Percentiles rank a stretch among this genome's conserved stretches.
Evolutionary conservation across 73 alveolate genomes (phyloP).

Genomic region (Paraurostyla sp.): DNA sequence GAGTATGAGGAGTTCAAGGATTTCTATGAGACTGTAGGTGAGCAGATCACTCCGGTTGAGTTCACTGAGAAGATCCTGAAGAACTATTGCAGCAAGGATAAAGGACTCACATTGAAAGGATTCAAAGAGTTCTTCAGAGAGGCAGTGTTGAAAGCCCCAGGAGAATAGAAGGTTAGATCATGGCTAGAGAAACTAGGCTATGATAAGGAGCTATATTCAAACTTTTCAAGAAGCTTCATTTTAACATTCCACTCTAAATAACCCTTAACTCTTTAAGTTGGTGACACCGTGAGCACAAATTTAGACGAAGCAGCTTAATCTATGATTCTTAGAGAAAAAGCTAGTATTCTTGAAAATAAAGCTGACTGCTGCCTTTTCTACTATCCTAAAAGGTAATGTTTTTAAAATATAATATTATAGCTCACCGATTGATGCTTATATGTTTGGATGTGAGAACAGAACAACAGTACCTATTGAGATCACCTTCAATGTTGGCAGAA

Average conservation of each 20-base stretch:
- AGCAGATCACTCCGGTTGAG: slow-evolving; percentile 53
- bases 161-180: slow-evolving; percentile 35
- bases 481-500: neutral
- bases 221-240: slow-evolving; percentile 76
- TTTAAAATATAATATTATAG: neutral
- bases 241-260: slow-evolving; percentile 78
- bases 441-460: slow-evolving; percentile 46
- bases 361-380: neutral
- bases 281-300: neutral
- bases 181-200: slow-evolving; percentile 81
- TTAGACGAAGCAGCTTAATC: neutral
- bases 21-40: slow-evolving; percentile 71
- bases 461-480: slow-evolving; percentile 15
- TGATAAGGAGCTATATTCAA: slow-evolving; percentile 76
- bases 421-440: slow-evolving; percentile 37
- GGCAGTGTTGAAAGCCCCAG: slow-evolving; percentile 43
- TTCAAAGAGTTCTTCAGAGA: slow-evolving; percentile 71
- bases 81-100: slow-evolving; percentile 54
- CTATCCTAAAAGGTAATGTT: slow-evolving; percentile 2
- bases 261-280: neutral
- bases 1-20: slow-evolving; percentile 76
- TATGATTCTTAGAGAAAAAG: slow-evolving; percentile 13
- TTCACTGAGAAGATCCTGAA: slow-evolving; percentile 46
- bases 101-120: slow-evolving; percentile 76
- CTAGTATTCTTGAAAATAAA: neutral